These are phyloP conservation scores for Pythium dissimile DNA, from an alignment of 352 stramenopile genomes.

Conservation along the genomic window DNA sequence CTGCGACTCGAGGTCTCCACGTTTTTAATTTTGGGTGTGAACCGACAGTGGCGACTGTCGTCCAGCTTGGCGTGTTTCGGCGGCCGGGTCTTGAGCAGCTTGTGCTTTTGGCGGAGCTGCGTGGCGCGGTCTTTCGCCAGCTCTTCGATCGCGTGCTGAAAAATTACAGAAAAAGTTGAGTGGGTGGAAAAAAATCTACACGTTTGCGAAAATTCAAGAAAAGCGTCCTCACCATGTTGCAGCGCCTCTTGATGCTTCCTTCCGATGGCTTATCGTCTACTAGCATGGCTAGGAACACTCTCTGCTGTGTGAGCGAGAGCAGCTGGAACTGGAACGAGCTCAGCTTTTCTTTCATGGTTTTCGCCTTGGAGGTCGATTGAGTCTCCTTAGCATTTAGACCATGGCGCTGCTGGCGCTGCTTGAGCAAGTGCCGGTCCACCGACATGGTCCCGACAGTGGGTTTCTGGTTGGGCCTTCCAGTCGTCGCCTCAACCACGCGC, in stretches of 20 bases:
- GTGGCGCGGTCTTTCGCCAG: slow-evolving; percentile 44
- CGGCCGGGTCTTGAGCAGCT: slow-evolving; percentile 14
- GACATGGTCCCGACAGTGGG: slow-evolving; percentile 9
- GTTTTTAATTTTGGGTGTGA: slow-evolving; percentile 38
- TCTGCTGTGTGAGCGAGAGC: slow-evolving; percentile 52
- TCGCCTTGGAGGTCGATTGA: slow-evolving; percentile 25
- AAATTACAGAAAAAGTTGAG: no score
- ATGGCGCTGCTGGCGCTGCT: slow-evolving; percentile 23
- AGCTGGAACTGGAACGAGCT: slow-evolving; percentile 60
- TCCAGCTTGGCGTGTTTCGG: slow-evolving; percentile 50
- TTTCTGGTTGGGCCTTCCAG: not conserved
- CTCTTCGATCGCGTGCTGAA: slow-evolving; percentile 42
- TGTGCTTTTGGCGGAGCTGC: slow-evolving; percentile 29
- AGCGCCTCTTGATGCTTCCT: slow-evolving; percentile 5
- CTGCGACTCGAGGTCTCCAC: slow-evolving; percentile 17
- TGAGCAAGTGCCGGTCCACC: slow-evolving; percentile 35
- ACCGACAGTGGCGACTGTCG: slow-evolving; percentile 53
- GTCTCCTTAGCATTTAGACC: slow-evolving; percentile 15
- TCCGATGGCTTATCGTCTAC: slow-evolving; percentile 18
- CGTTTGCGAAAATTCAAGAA: no score
- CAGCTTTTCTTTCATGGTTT: slow-evolving; percentile 52
- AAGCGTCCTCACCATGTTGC: slow-evolving; percentile 27
- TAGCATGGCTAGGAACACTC: slow-evolving; percentile 60
- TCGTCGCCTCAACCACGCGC: slow-evolving; percentile 12
- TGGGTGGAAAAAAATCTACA: no score